Evolutionary conservation across 73 alveolate species (phyloP).

Genomic region (Paramecium pentaurelia): DNA sequence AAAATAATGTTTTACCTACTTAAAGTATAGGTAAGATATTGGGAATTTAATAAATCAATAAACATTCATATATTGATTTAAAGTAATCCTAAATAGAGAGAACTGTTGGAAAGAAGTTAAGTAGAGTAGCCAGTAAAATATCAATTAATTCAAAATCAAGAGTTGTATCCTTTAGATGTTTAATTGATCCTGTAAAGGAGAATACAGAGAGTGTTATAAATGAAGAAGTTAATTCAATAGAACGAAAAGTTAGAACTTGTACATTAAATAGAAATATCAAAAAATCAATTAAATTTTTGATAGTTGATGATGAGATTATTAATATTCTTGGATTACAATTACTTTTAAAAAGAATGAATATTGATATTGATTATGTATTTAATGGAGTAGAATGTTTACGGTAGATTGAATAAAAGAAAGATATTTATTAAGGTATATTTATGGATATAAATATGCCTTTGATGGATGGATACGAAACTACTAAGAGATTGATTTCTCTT

Average conservation of each 20-base stretch:
- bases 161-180: neutral
- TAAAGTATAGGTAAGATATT: neutral
- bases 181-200: neutral
- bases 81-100: neutral
- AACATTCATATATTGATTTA: neutral
- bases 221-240: conserved; percentile 3
- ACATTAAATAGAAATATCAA: neutral
- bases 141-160: neutral
- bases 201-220: neutral
- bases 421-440: neutral
- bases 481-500: neutral
- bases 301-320: conserved; percentile 15
- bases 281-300: neutral
- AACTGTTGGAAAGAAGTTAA: neutral
- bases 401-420: neutral
- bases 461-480: conserved; percentile 57
- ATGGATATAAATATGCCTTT: conserved; percentile 60
- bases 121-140: neutral
- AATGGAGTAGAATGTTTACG: conserved; percentile 30
- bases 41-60: neutral
- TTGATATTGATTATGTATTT: conserved; percentile 30
- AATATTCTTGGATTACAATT: neutral
- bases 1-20: neutral
- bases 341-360: neutral
- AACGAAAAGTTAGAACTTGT: neutral